Base-by-base conservation (phyloP, 148 eudicot species). In the Persicaria tinctoria region DNA sequence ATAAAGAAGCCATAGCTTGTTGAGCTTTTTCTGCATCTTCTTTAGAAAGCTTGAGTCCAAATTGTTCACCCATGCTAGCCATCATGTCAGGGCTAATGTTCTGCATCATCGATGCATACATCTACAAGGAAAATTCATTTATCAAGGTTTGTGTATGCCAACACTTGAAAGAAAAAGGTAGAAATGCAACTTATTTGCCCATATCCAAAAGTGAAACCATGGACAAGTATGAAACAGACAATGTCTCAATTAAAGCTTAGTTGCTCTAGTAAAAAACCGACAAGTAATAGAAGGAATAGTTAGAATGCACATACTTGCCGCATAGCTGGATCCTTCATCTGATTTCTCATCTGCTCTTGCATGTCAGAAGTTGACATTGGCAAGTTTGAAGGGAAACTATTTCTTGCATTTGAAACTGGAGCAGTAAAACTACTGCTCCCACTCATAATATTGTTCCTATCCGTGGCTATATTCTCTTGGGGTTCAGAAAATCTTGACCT, bases 81-180 rank as follows among this genome's bases (percentile, higher is more conserved):
- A 95, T 90, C 97, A 90, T 89, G 51, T 95, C 99, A n/a, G 99
- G 97, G 90, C 82, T 95, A 89, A 95, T 89, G 82, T 89, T 95
- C 83, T 92, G 90, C 76, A 95, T 76, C 99, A 95, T 90, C 10
- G 96, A 89, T 23, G 96, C 76, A 80, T 90, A 84, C 96, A 92
- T 95, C 97, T 95, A 86, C 78, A 72, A 66, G 64, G 8, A 46
- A 53, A 72, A 23, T 41, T 14, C 27, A 73, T n/a, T 73, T 27
- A 63, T 27, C 14, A 9, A 63, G 44, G 16, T 63, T 32, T 27
- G 32, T 9, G 46, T 27, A 38, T 63, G 68, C 14, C 46, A 63
- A 3, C 51, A 2, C 46, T 70, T 13, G 53, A 69, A 54, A 4
- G 46, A 18, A 49, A 56, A 20, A 59, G 44, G 27, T n/a, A 45